Evolutionary conservation across 768 basidiomycete species (phyloP).

Genomic region (Boletus subcaerulescens): DNA sequence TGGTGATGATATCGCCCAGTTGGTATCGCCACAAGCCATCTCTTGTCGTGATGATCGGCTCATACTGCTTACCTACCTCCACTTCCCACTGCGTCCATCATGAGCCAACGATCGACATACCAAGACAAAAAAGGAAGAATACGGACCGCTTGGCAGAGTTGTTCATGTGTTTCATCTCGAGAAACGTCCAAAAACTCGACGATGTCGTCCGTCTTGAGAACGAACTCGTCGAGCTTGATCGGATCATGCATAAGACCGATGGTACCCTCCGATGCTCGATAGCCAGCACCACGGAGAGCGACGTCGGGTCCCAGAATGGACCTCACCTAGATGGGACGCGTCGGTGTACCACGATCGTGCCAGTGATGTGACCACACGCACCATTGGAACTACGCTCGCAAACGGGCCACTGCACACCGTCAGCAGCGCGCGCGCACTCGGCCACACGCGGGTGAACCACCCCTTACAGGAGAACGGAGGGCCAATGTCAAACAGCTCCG

Average conservation of each 20-base stretch:
- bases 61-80: constrained; percentile 17
- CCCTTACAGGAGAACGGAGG: constrained; percentile 9
- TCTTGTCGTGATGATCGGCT: constrained; percentile 21
- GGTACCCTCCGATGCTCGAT: constrained; percentile 11
- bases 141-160: constrained; percentile 17
- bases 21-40: constrained; percentile 26
- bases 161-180: constrained; percentile 8
- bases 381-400: constrained; percentile 3
- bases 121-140: not conserved
- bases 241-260: constrained; percentile 1
- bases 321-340: constrained; percentile 4
- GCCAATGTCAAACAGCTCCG: constrained; percentile 14
- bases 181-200: constrained; percentile 20
- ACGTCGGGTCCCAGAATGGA: constrained; percentile 12
- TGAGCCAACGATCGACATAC: not conserved
- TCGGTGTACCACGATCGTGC: too few relatives aligned
- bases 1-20: constrained; percentile 17
- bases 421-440: not conserved
- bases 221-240: constrained; percentile 10
- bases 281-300: not conserved
- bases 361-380: too few relatives aligned
- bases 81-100: constrained; percentile 15
- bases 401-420: constrained; percentile 11
- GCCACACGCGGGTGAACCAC: constrained; percentile 18
- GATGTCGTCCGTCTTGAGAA: not conserved